These are phyloP conservation scores for Aspergillus novofumigatus DNA, from an alignment of 2,329 filamentous ascomycete genomes.

Conservation along the genomic window DNA sequence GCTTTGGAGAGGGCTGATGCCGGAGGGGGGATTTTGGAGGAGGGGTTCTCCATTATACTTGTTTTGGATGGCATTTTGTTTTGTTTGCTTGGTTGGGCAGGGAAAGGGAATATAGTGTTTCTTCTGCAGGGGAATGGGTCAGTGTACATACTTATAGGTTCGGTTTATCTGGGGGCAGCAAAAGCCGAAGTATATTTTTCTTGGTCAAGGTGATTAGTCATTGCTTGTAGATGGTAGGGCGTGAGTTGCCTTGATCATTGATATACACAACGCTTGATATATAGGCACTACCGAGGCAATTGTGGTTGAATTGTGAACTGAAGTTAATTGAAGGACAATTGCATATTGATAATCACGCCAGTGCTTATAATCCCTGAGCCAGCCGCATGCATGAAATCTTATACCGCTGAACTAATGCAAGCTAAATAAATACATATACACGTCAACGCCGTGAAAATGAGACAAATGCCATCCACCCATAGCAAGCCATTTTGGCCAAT, in stretches of 20 bases:
- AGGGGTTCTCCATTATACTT: conserved; percentile 33
- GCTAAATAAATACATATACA: not conserved
- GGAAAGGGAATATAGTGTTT: not conserved
- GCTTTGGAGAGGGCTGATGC: conserved; percentile 14
- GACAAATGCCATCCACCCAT: not conserved
- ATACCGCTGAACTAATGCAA: not conserved
- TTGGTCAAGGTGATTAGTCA: not conserved
- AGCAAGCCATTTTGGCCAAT: not conserved
- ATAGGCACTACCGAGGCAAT: not conserved
- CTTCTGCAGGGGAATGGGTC: not conserved
- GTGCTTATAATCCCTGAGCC: not conserved
- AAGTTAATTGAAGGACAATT: not conserved
- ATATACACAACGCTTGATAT: not conserved
- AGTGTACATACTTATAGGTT: not conserved
- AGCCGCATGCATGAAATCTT: not conserved
- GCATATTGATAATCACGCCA: not conserved
- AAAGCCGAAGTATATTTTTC: not conserved
- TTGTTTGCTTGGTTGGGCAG: conserved; percentile 3
- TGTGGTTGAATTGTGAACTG: not conserved
- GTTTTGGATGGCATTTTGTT: conserved; percentile 29
- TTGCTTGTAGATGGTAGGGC: conserved; percentile 16
- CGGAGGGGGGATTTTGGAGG: conserved; percentile 25
- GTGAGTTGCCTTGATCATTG: conserved; percentile 1
- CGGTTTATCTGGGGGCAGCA: not conserved
- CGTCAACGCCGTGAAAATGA: not conserved